Base-by-base conservation (phyloP, 805 yeast species). In the Yamadazyma sp. region DNA sequence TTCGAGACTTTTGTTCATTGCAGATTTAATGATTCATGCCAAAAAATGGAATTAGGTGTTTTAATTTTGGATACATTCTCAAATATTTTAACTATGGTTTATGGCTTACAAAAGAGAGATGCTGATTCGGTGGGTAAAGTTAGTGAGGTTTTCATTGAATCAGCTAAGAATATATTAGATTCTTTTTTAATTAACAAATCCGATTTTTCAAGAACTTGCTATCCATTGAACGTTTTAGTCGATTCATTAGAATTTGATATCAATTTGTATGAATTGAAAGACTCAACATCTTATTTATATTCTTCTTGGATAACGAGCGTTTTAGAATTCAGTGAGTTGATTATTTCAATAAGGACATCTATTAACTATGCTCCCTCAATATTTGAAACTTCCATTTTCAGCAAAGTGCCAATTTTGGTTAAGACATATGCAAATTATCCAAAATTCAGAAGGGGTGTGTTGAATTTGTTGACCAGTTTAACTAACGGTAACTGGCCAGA, bases 1-100 rank as follows among this genome's bases (percentile, higher is more conserved):
- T 86, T 80, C 58, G 96, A 87, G 49, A 78, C 85, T 45, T 84
- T 80, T 45, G 60, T 71, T 3, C 76, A 72, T 50, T 86, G 95
- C 84, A 73, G 78, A 43, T 88, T 78, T 55, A 60, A 65, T 20
- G 55, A 70, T 8, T 60, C 75, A 1, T 56, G 63, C 30, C 85
- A 87, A 49, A 76, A 79, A 42, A 65, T 76, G 44, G 73, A 77
- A 45, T 64, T 87, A 28, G 87, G 89, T 0, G 60, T 69, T 5
- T 58, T 66, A 33, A 66, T 79, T 5, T 61, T 81, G 10, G 68
- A 67, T 16, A 62, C 78, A 2, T 82, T 86, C 50, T 59, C 72
- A 8, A 71, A 70, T 23, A 68, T 84, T 2, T 51, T 86, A 28
- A 58, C 60, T 15, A 58, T 75, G 9, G 69, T 76, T 3, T 78